Percentiles rank a stretch among this genome's conserved stretches.
These are phyloP conservation scores for Solanum tacnaense DNA, from an alignment of 257 asterid species.

Conservation along the genomic window DNA sequence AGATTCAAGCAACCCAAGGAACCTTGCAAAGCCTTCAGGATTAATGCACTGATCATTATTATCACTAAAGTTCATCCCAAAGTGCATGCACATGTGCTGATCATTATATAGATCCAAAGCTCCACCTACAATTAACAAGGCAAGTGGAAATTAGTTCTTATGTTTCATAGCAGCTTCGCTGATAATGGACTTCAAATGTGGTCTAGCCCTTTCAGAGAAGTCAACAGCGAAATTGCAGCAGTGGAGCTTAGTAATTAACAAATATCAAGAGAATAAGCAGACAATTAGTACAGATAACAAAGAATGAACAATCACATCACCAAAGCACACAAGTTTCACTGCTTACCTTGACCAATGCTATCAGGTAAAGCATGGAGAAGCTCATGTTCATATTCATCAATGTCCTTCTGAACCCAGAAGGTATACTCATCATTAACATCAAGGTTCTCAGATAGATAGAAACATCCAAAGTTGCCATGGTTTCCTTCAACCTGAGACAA, in stretches of 20 bases:
- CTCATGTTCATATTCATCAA: constrained; percentile 29
- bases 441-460: constrained; percentile 85
- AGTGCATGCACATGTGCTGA: constrained; percentile 52
- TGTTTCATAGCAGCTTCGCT: neutral
- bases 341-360: constrained; percentile 42
- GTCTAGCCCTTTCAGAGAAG: neutral
- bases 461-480: constrained; percentile 46
- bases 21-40: constrained; percentile 77
- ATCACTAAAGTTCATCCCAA: constrained; percentile 45
- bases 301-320: neutral
- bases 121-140: constrained; percentile 41
- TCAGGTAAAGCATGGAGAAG: constrained; percentile 51
- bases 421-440: constrained; percentile 79
- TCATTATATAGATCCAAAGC: constrained; percentile 49
- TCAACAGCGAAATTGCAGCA: neutral
- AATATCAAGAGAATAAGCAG: neutral
- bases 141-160: neutral
- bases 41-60: constrained; percentile 65
- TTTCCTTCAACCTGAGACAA: constrained; percentile 71
- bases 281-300: neutral
- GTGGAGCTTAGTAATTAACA: neutral
- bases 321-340: neutral
- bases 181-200: neutral
- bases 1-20: constrained; percentile 82
- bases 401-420: constrained; percentile 69